These are phyloP conservation scores for Cladosporium sp. DNA, from an alignment of 2,329 filamentous ascomycete genomes.

Conservation along the genomic window DNA sequence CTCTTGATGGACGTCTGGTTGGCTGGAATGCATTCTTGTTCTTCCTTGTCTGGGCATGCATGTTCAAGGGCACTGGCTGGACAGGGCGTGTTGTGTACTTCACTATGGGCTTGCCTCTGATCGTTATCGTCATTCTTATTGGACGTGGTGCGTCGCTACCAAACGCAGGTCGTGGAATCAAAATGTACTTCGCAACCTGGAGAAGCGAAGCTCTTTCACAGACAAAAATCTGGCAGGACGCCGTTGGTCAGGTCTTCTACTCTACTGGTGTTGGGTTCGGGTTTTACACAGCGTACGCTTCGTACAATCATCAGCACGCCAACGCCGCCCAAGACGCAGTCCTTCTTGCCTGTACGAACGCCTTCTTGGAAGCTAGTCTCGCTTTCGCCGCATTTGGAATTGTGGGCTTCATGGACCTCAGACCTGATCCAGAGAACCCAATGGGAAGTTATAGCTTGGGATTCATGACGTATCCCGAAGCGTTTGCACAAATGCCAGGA, in stretches of 20 bases:
- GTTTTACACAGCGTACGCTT: constrained; percentile 60
- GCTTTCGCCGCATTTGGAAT: constrained; percentile 57
- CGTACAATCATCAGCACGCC: constrained; percentile 57
- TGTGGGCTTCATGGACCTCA: constrained; percentile 50
- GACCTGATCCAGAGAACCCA: constrained; percentile 44
- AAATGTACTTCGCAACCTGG: constrained; percentile 51
- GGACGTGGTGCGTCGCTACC: constrained; percentile 56
- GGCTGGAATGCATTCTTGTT: constrained; percentile 61
- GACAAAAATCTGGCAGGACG: constrained; percentile 59
- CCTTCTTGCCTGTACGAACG: constrained; percentile 55
- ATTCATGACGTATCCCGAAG: constrained; percentile 58
- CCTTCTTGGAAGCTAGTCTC: constrained; percentile 56
- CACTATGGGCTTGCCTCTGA: constrained; percentile 60
- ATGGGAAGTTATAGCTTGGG: constrained; percentile 59
- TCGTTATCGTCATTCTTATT: constrained; percentile 58
- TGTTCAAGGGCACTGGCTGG: constrained; percentile 59
- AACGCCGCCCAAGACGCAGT: constrained; percentile 62
- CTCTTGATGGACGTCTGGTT: constrained; percentile 56
- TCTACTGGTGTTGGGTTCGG: constrained; percentile 60
- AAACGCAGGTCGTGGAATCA: constrained; percentile 55
- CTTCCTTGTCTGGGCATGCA: constrained; percentile 61
- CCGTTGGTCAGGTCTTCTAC: constrained; percentile 61
- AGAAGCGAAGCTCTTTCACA: constrained; percentile 52
- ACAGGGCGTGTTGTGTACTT: constrained; percentile 62
- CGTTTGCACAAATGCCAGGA: constrained; percentile 58